Evolutionary conservation across 305 asterid genomes (phyloP).

Genomic region (Fraxinus paxiana): DNA sequence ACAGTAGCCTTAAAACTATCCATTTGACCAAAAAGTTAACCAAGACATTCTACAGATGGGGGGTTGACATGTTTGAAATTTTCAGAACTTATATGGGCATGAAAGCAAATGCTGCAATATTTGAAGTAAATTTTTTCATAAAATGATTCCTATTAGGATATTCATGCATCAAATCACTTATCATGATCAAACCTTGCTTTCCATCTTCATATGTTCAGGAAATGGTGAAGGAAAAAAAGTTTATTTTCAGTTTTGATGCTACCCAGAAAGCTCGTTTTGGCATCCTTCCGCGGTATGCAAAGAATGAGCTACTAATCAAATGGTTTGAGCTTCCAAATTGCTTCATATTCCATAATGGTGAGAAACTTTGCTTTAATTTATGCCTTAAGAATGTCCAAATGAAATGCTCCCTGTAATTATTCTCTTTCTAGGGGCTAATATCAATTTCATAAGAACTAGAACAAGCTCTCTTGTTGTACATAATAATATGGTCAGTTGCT

Average conservation of each 20-base stretch:
- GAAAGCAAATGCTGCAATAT: neutral
- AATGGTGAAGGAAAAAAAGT: slow-evolving; percentile 80
- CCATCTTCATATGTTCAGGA: slow-evolving; percentile 49
- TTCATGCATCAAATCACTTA: slow-evolving; percentile 3
- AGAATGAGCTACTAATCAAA: slow-evolving; percentile 65
- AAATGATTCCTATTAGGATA: neutral
- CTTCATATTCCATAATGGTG: slow-evolving; percentile 93
- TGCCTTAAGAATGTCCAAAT: slow-evolving; percentile 20
- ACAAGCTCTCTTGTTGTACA: neutral
- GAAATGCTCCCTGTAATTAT: slow-evolving; percentile 5
- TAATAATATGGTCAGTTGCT: neutral
- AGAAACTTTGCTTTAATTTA: slow-evolving; percentile 25
- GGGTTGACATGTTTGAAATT: neutral
- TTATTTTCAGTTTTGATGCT: slow-evolving; percentile 60
- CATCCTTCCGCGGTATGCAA: slow-evolving; percentile 82
- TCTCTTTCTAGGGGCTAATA: neutral
- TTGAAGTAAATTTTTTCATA: neutral
- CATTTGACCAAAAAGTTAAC: neutral
- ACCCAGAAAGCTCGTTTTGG: slow-evolving; percentile 93
- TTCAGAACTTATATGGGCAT: neutral
- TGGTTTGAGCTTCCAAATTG: slow-evolving; percentile 99
- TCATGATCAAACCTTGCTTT: slow-evolving; percentile 12
- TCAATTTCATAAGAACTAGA: neutral
- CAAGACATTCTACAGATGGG: neutral
- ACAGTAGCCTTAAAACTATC: neutral